Evolutionary conservation across 2,329 filamentous ascomycete species (phyloP).

Genomic region (Karstenula rhodostoma): DNA sequence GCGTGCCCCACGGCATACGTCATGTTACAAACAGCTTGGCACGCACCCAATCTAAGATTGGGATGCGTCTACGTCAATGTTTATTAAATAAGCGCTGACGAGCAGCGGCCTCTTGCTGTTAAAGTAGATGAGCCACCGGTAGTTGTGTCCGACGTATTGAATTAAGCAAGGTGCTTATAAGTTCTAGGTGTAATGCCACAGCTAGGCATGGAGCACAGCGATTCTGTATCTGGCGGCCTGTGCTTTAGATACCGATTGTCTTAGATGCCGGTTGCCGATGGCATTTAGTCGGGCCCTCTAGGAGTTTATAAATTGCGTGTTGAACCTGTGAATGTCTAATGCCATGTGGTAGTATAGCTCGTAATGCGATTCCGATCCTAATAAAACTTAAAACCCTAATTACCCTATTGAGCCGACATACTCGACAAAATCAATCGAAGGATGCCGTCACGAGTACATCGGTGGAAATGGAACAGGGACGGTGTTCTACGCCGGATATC

Average conservation of each 20-base stretch:
- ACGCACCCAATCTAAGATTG: conserved; percentile 24
- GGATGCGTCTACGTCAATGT: conserved; percentile 37
- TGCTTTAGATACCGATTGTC: neutral
- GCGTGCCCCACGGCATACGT: conserved; percentile 37
- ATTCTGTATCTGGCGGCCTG: neutral
- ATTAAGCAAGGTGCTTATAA: neutral
- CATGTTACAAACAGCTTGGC: conserved; percentile 28
- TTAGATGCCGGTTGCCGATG: neutral
- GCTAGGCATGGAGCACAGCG: neutral
- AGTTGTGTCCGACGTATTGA: neutral
- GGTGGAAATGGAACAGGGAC: neutral
- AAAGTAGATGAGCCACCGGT: neutral
- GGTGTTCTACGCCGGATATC: neutral
- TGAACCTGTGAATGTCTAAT: too few species aligned
- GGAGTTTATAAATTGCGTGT: too few species aligned
- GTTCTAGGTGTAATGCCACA: neutral
- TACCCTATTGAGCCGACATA: too few species aligned
- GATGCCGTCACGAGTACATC: too few species aligned
- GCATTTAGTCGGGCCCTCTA: neutral
- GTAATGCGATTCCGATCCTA: neutral
- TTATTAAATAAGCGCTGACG: conserved; percentile 19
- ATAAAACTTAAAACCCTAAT: too few species aligned
- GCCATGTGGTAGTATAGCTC: neutral
- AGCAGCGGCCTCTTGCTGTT: conserved; percentile 17
- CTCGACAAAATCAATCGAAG: too few species aligned